Base-by-base conservation (phyloP, 495 filamentous ascomycete genomes). In the Aspergillus sclerotiicarbonarius region DNA sequence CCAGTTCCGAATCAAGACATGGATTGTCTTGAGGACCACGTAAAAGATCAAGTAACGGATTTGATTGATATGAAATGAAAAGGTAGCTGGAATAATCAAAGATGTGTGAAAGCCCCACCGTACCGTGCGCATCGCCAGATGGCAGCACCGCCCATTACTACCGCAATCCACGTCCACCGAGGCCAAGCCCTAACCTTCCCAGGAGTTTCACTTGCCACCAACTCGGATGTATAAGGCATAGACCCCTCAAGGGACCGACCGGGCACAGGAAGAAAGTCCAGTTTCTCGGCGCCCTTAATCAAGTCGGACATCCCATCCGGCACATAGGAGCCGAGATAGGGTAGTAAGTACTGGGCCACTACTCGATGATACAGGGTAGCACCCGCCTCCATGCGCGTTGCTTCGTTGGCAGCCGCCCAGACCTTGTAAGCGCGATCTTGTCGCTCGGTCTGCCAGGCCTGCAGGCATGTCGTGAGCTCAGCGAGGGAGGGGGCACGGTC, bases 221-320 rank as follows among this genome's bases (percentile, higher is more conserved):
- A n/a, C n/a, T n/a, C n/a, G n/a, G n/a, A n/a, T n/a, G n/a, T 37
- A 13, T 37, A 49, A n/a, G 46, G 25, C 46, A 49, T 49, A 13
- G 46, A 30, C 15, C 9, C 25, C 2, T n/a, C 21, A 20, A 49
- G 30, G 30, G 46, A 49, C 12, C 46, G 6, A n/a, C 21, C 18
- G 7, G 46, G 46, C 2, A 8, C 4, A 25, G 46, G 46, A 9
- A 30, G 15, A 25, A 20, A 49, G 21, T 49, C 46, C 1, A 49
- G 46, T n/a, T 49, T 49, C 15, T 30, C 46, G 6, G 12, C 25
- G 8, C 46, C 21, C 1, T n/a, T 15, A 9, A 49, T 49, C 13
- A 15, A n/a, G 2, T 2, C 10, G 6, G 25, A 49, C 21, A n/a
- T 31, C 15, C n/a, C n/a, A 12, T 49, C 46, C 9, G 31, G 9